Evolutionary conservation across 2,329 filamentous ascomycete genomes (phyloP), one percentile per base, ranked within the genome.

Genomic region (Trichoderma asperellum): DNA sequence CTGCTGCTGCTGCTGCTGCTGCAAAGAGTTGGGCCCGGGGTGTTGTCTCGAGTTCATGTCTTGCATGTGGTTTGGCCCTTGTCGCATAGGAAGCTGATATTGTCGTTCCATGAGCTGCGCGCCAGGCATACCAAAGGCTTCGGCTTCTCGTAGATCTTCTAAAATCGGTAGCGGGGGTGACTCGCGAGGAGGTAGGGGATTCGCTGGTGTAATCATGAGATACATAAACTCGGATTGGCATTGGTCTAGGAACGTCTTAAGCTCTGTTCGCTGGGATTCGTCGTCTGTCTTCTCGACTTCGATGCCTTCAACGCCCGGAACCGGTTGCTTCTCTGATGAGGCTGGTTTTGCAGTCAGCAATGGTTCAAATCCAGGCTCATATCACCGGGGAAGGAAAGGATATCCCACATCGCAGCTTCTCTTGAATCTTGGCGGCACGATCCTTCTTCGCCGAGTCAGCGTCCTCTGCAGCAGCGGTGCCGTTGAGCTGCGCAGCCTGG

Each of bases 401-500:
- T 43, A 24, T 71, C 76, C 72, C 77, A 90, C 88, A 80, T 75
- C 84, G 82, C 27, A 88, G 79, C 76, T 86, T 86, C 73, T 89
- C 87, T 71, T 87, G 82, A 43, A 88, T 84, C 76, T 87, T 80
- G 18, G 85, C 79, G 8, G 83, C 82, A 62, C 85, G 82, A 66
- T 87, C 85, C 71, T 86, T 85, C 70, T 86, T 84, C 16, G 81
- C 77, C 78, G 83, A 72, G n/a, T 77, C 76, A 29, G 77, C 76
- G 74, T 79, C 83, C 29, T 85, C 83, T 21, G 73, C 69, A 11
- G 74, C 74, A 10, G 71, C 71, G 6, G 71, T 68, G 56, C 86
- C 81, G 72, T 90, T 92, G 71, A 88, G 84, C 81, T 94, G 91
- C 65, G 87, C 86, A 27, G 92, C 87, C 82, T 97, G 93, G 72